Evolutionary conservation across 176 grass and related monocot genomes (phyloP).

Genomic region (Cenchrus fungigraminus): DNA sequence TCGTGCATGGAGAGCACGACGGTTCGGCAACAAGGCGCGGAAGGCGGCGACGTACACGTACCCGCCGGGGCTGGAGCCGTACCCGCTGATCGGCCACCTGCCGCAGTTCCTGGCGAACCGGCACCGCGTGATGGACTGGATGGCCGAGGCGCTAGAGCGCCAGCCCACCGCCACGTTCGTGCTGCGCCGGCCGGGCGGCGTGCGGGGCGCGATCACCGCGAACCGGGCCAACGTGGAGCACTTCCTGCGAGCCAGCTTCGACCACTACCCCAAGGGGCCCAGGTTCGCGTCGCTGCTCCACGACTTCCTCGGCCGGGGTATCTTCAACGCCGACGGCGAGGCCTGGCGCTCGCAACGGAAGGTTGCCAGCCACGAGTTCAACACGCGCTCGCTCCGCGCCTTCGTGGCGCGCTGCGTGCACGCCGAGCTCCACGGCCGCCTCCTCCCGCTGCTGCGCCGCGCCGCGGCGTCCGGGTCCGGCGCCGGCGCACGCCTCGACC

Average conservation of each 20-base stretch:
- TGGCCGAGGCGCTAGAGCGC: slow-evolving; percentile 38
- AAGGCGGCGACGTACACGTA: background rate
- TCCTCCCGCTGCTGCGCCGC: slow-evolving; percentile 54
- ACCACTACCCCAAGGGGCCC: slow-evolving; percentile 60
- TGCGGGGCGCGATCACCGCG: slow-evolving; percentile 38
- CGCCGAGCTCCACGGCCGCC: slow-evolving; percentile 56
- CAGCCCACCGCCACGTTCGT: slow-evolving; percentile 51
- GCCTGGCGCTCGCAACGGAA: slow-evolving; percentile 67
- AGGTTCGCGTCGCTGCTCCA: slow-evolving; percentile 37
- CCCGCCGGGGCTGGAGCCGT: slow-evolving; percentile 35
- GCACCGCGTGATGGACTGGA: slow-evolving; percentile 61
- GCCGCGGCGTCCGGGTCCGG: background rate
- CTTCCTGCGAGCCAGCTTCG: slow-evolving; percentile 51
- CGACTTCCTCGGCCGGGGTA: slow-evolving; percentile 66
- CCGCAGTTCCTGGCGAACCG: slow-evolving; percentile 68
- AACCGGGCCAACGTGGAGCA: slow-evolving; percentile 40
- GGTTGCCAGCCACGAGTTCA: slow-evolving; percentile 79
- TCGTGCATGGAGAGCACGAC: background rate
- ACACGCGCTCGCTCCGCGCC: slow-evolving; percentile 62
- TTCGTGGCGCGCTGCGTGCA: slow-evolving; percentile 70
- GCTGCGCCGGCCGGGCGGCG: slow-evolving; percentile 59
- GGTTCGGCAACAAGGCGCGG: background rate
- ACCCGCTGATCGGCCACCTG: slow-evolving; percentile 70
- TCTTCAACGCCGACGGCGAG: slow-evolving; percentile 77
- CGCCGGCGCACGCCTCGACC: slow-evolving; percentile 27